Evolutionary conservation across 148 eudicot species (phyloP).

Genomic region (Oxyria digyna): DNA sequence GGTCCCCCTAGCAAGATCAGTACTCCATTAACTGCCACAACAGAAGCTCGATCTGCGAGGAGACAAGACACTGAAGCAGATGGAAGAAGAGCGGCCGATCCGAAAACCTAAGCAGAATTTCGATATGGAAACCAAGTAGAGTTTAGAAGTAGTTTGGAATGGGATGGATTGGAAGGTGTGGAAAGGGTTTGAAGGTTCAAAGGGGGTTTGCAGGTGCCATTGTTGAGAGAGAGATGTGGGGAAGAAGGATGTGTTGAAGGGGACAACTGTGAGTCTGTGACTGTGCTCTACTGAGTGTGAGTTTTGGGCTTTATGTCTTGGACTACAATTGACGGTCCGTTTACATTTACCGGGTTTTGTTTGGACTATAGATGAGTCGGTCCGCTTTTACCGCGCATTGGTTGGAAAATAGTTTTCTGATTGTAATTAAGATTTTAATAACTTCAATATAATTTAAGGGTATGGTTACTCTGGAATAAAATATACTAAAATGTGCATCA

Average conservation of each 20-base stretch:
- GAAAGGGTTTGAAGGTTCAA: slow-evolving; percentile 11
- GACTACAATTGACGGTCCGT: background rate
- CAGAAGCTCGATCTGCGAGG: slow-evolving; percentile 4
- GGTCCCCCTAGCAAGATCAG: slow-evolving; percentile 2
- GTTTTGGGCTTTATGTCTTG: background rate
- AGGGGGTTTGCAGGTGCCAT: slow-evolving; percentile 12
- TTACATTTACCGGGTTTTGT: too few species aligned
- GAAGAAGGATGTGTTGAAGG: background rate
- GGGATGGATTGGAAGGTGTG: slow-evolving; percentile 2
- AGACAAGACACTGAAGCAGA: background rate
- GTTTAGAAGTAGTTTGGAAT: background rate
- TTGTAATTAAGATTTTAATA: too few species aligned
- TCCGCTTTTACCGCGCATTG: too few species aligned
- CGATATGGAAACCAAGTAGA: background rate
- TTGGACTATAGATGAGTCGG: too few species aligned
- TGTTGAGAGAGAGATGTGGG: slow-evolving; percentile 5
- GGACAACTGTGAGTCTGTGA: slow-evolving; percentile 5
- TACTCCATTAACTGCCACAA: background rate
- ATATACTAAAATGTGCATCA: too few species aligned
- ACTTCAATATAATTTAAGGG: too few species aligned
- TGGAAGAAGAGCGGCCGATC: slow-evolving; percentile 8
- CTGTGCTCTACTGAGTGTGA: background rate
- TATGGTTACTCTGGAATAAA: too few species aligned
- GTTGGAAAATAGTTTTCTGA: too few species aligned
- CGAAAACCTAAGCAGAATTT: background rate